Conservation (phyloP, 345 rosid genomes). For the Euphorbia tirucalli region DNA sequence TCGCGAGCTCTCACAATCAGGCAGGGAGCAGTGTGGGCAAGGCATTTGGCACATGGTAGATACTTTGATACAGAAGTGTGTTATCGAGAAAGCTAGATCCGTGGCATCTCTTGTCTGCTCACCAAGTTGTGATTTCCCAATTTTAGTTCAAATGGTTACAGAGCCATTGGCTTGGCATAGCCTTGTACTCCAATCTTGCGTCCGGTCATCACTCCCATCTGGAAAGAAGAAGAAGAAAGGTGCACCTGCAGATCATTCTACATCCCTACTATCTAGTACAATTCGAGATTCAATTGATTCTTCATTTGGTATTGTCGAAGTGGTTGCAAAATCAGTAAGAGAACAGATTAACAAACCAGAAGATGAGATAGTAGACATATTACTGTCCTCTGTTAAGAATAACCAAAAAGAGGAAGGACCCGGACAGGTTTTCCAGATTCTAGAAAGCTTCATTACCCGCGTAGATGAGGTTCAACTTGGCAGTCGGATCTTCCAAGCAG, state of each 20-base stretch:
- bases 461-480: constrained; percentile 53
- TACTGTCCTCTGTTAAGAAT: constrained; percentile 42
- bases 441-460: constrained; percentile 44
- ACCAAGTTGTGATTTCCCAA: constrained; percentile 44
- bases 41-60: constrained; percentile 52
- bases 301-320: constrained; percentile 42
- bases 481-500: constrained; percentile 48
- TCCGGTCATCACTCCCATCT: constrained; percentile 65
- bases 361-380: constrained; percentile 50
- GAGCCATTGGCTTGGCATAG: constrained; percentile 93
- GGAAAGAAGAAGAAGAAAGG: constrained; percentile 95
- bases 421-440: constrained; percentile 54
- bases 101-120: constrained; percentile 45
- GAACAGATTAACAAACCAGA: constrained; percentile 48
- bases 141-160: constrained; percentile 62
- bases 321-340: constrained; percentile 50
- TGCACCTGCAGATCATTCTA: constrained; percentile 46
- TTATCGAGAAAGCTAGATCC: constrained; percentile 46
- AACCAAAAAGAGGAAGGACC: constrained; percentile 53
- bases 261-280: constrained; percentile 37
- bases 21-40: constrained; percentile 23
- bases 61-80: constrained; percentile 51
- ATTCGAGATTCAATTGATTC: constrained; percentile 54
- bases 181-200: constrained; percentile 68
- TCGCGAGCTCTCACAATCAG: constrained; percentile 38